Percentiles rank a stretch among this genome's conserved stretches.
Conservation (phyloP, 2,329 filamentous ascomycete genomes). For the Aspergillus brasiliensis region DNA sequence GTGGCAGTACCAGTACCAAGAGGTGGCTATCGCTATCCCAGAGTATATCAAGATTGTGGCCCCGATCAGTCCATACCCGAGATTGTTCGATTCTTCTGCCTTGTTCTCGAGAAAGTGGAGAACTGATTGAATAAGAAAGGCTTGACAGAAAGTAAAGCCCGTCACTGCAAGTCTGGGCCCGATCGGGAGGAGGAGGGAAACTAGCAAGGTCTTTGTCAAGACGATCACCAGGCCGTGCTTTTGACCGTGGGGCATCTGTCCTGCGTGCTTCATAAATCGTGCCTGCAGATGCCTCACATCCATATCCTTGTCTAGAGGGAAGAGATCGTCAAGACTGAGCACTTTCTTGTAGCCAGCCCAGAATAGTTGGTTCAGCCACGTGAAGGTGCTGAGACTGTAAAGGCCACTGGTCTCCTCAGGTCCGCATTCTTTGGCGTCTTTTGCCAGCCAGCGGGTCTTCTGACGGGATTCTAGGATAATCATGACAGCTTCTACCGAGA, state of each 20-base stretch:
- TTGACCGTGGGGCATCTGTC: background rate
- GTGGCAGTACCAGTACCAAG: background rate
- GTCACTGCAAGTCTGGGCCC: conserved; percentile 25
- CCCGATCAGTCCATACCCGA: background rate
- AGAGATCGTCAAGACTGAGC: background rate
- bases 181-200: conserved; percentile 17
- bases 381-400: background rate
- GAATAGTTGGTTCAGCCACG: background rate
- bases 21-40: background rate
- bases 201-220: conserved; percentile 6
- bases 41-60: background rate
- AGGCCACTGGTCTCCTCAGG: background rate
- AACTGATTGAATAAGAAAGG: conserved; percentile 28
- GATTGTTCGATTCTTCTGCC: background rate
- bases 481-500: background rate
- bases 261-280: background rate
- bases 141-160: conserved; percentile 22
- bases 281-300: background rate
- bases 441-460: background rate
- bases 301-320: background rate
- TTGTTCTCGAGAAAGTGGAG: conserved; percentile 15
- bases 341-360: background rate
- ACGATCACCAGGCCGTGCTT: background rate
- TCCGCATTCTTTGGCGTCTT: background rate
- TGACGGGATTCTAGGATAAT: background rate